Evolutionary conservation across 768 basidiomycete genomes (phyloP), one percentile per base, ranked within the genome.

Genomic region (Kwoniella dendrophila): DNA sequence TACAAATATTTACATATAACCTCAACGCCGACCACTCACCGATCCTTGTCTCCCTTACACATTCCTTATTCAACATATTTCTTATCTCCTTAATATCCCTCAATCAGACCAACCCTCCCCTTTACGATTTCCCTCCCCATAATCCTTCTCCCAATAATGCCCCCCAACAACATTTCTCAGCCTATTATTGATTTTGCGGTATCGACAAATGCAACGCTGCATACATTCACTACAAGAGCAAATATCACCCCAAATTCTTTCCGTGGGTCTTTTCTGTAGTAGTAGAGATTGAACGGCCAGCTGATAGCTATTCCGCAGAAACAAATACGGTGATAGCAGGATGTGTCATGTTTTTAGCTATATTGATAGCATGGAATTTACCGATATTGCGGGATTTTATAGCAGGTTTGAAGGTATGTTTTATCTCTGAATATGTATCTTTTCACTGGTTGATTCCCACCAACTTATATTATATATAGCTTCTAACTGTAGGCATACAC

Each of bases 241-340:
- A 51, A 70, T 44, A 33, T 53, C 2, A 61, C 49, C 2, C 72
- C 70, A 27, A 74, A 74, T 51, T 54, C 56, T 16, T 71, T 71
- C 36, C 72, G 72, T 74, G 44, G 45, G 72, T 63, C 7, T 18
- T 11, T 33, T 36, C 36, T 38, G 10, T 22, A 12, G 24, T 24
- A 18, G 2, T 27, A 24, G 18, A 44, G 0, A 10, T 29, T 14
- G 38, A 27, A 16, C 18, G 41, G 27, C 26, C 29, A 30, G 44
- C 53, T 67, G 51, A 55, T 24, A 34, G 11, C 3, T 41, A 3
- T n/a, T 2, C 2, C 3, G 8, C 54, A 78, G 75, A 78, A 45
- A 75, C 73, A 14, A 75, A 76, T 54, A 78, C 77, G 12, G 66
- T 78, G 51, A 75, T 78, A 51, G 73, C 72, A 20, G 73, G 68